Conservation (phyloP, 164 flowering plant species). For the Saururus chinensis region DNA sequence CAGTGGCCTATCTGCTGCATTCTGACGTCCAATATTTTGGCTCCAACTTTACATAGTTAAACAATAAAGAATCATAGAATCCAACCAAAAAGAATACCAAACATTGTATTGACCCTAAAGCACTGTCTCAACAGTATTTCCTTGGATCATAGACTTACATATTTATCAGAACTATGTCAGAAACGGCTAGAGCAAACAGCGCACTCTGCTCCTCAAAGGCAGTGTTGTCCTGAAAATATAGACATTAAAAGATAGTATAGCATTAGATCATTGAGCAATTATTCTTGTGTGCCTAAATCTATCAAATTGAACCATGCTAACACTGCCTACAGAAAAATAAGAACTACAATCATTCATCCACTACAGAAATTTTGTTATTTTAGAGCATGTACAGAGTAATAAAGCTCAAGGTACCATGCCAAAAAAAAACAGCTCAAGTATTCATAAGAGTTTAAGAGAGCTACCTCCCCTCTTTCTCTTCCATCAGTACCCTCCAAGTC, state of each 20-base stretch:
- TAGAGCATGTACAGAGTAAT: too few relatives aligned
- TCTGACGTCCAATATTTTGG: conserved; percentile 98
- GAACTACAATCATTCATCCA: too few relatives aligned
- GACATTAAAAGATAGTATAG: background rate
- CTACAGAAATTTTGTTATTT: too few relatives aligned
- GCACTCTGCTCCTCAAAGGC: conserved; percentile 99
- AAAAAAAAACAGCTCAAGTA: background rate
- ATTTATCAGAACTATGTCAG: conserved; percentile 93
- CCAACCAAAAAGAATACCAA: background rate
- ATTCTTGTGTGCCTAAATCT: too few relatives aligned
- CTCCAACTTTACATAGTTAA: conserved; percentile 62
- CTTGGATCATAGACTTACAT: conserved; percentile 45
- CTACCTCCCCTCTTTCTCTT: conserved; percentile 96
- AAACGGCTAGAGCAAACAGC: conserved; percentile 95
- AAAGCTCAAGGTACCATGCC: background rate
- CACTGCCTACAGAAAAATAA: too few relatives aligned
- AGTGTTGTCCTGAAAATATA: conserved; percentile 68
- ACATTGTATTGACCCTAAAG: background rate
- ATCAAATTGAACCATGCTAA: too few relatives aligned
- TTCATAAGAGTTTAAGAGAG: background rate
- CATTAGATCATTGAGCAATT: too few relatives aligned
- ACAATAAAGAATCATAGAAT: background rate
- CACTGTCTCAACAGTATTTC: too few relatives aligned
- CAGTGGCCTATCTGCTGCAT: conserved; percentile 98
- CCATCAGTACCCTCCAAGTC: conserved; percentile 99